Evolutionary conservation across 495 filamentous ascomycete species (phyloP).

Genomic region (Penicillium herquei): DNA sequence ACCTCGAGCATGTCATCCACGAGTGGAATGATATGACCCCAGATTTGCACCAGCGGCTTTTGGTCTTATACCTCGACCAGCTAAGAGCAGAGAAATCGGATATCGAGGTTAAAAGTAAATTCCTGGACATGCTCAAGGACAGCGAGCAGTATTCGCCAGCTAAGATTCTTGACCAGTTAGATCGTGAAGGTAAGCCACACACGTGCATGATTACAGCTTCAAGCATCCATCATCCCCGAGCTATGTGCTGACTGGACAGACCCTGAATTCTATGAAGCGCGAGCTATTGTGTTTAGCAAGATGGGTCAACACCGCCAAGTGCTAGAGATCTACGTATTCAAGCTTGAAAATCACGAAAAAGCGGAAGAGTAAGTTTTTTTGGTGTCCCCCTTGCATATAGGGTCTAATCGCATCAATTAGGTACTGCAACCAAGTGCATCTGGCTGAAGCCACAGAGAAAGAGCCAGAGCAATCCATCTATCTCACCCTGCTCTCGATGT

Average conservation of each 20-base stretch:
- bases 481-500: conserved; percentile 84
- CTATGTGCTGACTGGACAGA: conserved; percentile 46
- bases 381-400: too few species aligned
- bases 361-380: conserved; percentile 74
- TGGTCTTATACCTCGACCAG: conserved; percentile 68
- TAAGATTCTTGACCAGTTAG: conserved; percentile 70
- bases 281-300: conserved; percentile 88
- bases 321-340: conserved; percentile 94
- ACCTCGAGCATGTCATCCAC: conserved; percentile 87
- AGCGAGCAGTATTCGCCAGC: conserved; percentile 78
- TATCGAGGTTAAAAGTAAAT: conserved; percentile 56
- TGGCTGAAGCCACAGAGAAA: conserved; percentile 47
- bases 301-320: conserved; percentile 96
- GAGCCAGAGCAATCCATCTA: conserved; percentile 70
- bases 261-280: conserved; percentile 81
- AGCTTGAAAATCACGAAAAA: conserved; percentile 78
- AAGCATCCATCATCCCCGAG: too few species aligned
- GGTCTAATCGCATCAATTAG: conserved; percentile 42
- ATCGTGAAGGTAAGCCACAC: conserved; percentile 64
- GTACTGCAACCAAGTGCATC: conserved; percentile 85
- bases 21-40: conserved; percentile 83
- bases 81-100: conserved; percentile 51
- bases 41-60: conserved; percentile 81
- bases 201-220: background rate
- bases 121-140: conserved; percentile 71